Evolutionary conservation across 768 basidiomycete species (phyloP).

Genomic region (Solioccasus polychromus): DNA sequence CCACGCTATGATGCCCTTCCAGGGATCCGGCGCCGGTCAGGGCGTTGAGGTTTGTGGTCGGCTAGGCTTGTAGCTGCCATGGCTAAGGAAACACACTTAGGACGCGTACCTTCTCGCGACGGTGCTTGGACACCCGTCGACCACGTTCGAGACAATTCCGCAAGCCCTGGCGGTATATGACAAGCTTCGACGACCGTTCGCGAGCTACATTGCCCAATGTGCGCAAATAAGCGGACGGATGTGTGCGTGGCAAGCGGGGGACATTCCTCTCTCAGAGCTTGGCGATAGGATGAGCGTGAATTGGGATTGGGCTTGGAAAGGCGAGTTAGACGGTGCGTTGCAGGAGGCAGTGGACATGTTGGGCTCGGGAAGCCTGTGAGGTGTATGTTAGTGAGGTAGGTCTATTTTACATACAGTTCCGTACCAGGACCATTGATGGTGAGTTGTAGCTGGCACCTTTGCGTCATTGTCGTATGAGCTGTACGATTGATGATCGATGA

Average conservation of each 20-base stretch:
- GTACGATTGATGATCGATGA: too few species aligned
- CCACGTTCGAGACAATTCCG: slow-evolving; percentile 34
- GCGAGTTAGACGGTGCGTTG: slow-evolving; percentile 19
- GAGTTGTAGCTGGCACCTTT: too few species aligned
- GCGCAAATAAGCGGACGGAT: slow-evolving; percentile 19
- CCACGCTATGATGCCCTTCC: slow-evolving; percentile 41
- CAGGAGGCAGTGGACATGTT: slow-evolving; percentile 17
- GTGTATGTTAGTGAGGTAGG: background rate
- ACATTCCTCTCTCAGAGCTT: slow-evolving; percentile 36
- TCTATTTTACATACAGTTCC: background rate
- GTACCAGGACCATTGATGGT: too few species aligned
- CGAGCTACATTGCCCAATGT: slow-evolving; percentile 33
- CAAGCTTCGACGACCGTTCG: slow-evolving; percentile 45
- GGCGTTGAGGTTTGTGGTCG: slow-evolving; percentile 38
- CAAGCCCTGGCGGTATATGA: slow-evolving; percentile 48
- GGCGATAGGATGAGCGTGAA: slow-evolving; percentile 42
- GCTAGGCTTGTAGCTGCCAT: background rate
- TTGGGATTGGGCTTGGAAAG: slow-evolving; percentile 54
- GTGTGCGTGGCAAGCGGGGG: slow-evolving; percentile 12
- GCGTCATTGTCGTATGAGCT: too few species aligned
- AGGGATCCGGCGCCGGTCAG: slow-evolving; percentile 44
- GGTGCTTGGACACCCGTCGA: slow-evolving; percentile 43
- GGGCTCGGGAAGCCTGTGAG: slow-evolving; percentile 1
- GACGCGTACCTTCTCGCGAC: slow-evolving; percentile 37
- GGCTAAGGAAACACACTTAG: slow-evolving; percentile 13